Base-by-base conservation (phyloP, 345 rosid genomes). In the Citropsis articulata region DNA sequence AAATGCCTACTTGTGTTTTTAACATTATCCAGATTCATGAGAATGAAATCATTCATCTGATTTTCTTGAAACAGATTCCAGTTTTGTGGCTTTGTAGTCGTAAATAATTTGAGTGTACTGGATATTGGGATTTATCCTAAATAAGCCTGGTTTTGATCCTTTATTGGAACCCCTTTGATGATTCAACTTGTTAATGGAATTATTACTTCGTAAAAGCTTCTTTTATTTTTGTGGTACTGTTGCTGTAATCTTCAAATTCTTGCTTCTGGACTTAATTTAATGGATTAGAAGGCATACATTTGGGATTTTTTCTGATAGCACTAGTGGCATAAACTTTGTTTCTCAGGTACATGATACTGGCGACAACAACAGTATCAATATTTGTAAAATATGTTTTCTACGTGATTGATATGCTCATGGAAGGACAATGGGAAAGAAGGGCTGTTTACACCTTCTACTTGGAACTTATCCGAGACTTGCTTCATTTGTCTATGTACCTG, bases 351-450 rank as follows among this genome's bases (percentile, higher is more conserved):
- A 88, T 93, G 99, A 95, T 95, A 80, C 84, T 95, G 77, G 99
- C 92, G 18, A 95, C 99, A 9, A 91, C 98, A 64, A 93, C 99
- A 3, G 83, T 95, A 64, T 91, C 96, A 8, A 87, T 93, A 48
- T 90, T 95, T 83, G 90, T 92, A 19, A 95, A 95, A 79, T 95
- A 93, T 85, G 79, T 88, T 73, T 95, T 95, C 88, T 92, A 93
- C 80, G 94, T 95, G 30, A 95, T 87, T 70, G 98, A 95, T 88
- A 89, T 90, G 90, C 89, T 92, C 30, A 92, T 86, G 94, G 99
- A 95, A 83, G 99, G 99, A 70, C 99, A 95, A 82, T 95, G 99
- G 99, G 99, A 95, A 83, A 86, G 73, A 75, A 95, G 90, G 84
- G 92, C 98, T 77, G 92, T 95, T 53, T 95, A 91, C 76, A 95